Evolutionary conservation across 352 stramenopile genomes (phyloP), one percentile per base, ranked within the genome.

Genomic region (Phytophthora constricta): DNA sequence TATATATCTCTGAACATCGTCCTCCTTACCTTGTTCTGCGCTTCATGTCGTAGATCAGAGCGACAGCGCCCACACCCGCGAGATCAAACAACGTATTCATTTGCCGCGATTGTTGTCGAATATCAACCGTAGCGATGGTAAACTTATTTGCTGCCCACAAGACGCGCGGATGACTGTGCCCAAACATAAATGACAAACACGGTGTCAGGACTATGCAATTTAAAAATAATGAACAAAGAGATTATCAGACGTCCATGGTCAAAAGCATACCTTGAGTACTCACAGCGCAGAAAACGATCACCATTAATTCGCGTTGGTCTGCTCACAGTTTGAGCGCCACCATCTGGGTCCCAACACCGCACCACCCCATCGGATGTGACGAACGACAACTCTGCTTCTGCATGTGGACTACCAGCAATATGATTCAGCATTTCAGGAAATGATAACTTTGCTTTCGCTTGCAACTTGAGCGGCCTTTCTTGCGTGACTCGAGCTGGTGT

Each of bases 31-130:
- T 81, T 63, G 72, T 62, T 62, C 84, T 70, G 1, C 84, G 80
- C 54, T 87, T 90, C 31, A 94, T 25, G 9, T 80, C 77, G 49
- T 90, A 91, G 58, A 94, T 92, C 13, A 72, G 74, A 17, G 78
- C 23, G 0, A 72, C 67, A 10, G 78, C 65, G 8, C 70, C 74
- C 2, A 79, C 65, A 26, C 61, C 62, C 22, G 59, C 51, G 13
- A 90, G 48, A 61, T 92, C 80, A 68, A 90, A 91, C 7, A 94
- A 55, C 22, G 72, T 77, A 42, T 62, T 72, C 25, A 55, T 59
- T 19, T 75, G 53, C 25, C 73, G 61, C 9, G 54, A 16, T 31
- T 71, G 66, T 28, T 86, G 61, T 3, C 86, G 79, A 47, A 87
- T 55, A 69, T 95, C 86, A 16, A 91, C 41, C 1, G 71, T 77